phyloP scores from a whole-genome alignment of 345 rosid genomes.

The Turritis glabra region DNA sequence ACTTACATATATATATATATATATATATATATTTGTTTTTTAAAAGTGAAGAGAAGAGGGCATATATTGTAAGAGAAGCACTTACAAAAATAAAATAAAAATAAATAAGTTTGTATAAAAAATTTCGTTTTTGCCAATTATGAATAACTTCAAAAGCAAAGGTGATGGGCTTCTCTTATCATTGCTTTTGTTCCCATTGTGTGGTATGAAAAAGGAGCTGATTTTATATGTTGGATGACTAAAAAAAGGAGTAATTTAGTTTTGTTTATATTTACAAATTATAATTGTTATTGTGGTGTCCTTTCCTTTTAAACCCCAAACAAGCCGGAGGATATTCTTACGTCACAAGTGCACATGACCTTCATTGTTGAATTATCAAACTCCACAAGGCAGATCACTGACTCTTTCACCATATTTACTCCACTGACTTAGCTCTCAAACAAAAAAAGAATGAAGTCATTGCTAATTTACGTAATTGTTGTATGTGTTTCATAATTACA shows the following conservation, averaged over 20 bases:
- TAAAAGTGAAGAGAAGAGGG: neutral
- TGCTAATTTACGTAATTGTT: neutral
- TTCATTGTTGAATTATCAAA: slow-evolving; percentile 2
- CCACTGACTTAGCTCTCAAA: neutral
- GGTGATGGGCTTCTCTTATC: slow-evolving; percentile 11
- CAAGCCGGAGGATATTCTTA: slow-evolving; percentile 16
- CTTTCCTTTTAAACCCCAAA: slow-evolving; percentile 34
- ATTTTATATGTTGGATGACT: neutral
- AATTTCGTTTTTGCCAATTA: neutral
- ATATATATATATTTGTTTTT: neutral
- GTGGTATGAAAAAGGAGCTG: slow-evolving; percentile 26
- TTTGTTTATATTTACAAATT: neutral
- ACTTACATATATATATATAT: no score
- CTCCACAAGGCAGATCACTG: neutral
- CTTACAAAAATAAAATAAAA: neutral
- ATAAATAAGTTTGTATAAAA: neutral
- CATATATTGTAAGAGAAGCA: neutral
- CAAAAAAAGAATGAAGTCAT: neutral
- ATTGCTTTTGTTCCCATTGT: slow-evolving; percentile 42
- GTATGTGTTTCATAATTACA: slow-evolving; percentile 16
- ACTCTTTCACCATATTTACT: slow-evolving; percentile 10
- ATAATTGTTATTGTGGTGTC: neutral
- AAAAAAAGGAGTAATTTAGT: neutral
- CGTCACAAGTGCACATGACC: slow-evolving; percentile 14
- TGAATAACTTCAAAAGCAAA: slow-evolving; percentile 19